Conservation (phyloP, 352 stramenopile species). For the Hyaloperonospora arabidopsidis region DNA sequence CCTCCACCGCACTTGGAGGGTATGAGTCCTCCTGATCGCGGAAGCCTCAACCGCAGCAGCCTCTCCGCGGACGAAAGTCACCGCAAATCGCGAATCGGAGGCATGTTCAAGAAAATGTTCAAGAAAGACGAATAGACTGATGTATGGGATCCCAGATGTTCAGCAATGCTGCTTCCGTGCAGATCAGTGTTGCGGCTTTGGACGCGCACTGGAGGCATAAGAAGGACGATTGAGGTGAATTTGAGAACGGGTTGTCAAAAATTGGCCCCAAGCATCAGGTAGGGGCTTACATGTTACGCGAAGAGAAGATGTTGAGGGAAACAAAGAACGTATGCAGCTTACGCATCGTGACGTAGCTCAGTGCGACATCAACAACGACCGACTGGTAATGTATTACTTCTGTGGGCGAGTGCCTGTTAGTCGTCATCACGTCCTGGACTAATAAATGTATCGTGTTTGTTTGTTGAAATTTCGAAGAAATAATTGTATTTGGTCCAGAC, state of each 20-base stretch:
- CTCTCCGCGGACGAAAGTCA: conserved; percentile 55
- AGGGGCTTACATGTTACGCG: neutral
- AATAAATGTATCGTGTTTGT: too few species aligned
- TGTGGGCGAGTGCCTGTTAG: too few species aligned
- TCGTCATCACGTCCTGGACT: too few species aligned
- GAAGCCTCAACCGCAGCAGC: conserved; percentile 35
- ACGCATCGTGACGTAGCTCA: too few species aligned
- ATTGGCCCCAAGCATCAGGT: too few species aligned
- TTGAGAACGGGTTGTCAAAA: too few species aligned
- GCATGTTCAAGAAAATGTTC: conserved; percentile 89
- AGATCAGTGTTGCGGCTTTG: neutral
- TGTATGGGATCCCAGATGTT: conserved; percentile 3
- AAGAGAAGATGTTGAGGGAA: neutral
- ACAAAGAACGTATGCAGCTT: too few species aligned
- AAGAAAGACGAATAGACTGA: conserved; percentile 64
- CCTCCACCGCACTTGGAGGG: conserved; percentile 21
- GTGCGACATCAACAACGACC: too few species aligned
- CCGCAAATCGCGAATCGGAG: conserved; percentile 71
- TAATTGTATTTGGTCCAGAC: too few species aligned
- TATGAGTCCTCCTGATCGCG: conserved; percentile 27
- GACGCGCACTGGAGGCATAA: conserved; percentile 5
- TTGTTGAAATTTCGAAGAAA: too few species aligned
- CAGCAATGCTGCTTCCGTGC: neutral
- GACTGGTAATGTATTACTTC: too few species aligned
- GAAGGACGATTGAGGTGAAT: conserved; percentile 1